Evolutionary conservation across 2,329 filamentous ascomycete species (phyloP).

Genomic region (Sclerotiophoma versabilis): DNA sequence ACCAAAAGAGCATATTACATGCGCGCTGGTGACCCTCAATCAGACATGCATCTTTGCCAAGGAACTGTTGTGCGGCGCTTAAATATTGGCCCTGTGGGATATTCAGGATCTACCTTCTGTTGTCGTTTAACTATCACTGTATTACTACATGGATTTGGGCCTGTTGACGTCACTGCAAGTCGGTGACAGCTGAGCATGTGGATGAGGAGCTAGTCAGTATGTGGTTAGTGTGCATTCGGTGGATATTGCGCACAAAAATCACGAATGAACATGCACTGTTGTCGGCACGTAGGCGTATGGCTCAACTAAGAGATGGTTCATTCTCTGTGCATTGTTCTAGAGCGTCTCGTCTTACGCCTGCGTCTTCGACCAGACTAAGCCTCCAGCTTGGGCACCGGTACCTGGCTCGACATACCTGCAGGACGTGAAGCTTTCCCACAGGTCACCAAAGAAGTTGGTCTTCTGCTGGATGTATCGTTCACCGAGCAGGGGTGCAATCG

Average conservation of each 20-base stretch:
- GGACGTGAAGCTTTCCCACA: constrained; percentile 33
- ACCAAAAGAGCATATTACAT: no score
- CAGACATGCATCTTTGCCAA: no score
- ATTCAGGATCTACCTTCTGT: no score
- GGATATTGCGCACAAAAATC: background rate
- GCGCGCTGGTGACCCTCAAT: no score
- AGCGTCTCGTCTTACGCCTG: constrained; percentile 2
- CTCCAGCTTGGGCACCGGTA: constrained; percentile 22
- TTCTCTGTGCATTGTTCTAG: background rate
- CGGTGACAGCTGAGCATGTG: no score
- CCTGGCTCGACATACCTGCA: constrained; percentile 35
- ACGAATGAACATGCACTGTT: background rate
- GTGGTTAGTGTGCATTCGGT: no score
- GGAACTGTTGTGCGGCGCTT: no score
- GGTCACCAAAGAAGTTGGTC: constrained; percentile 28
- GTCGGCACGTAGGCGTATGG: background rate
- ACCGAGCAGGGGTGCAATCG: constrained; percentile 33
- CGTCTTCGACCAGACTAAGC: constrained; percentile 23
- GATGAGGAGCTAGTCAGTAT: no score
- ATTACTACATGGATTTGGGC: no score
- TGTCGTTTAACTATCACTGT: no score
- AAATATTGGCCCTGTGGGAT: no score
- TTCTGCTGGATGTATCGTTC: constrained; percentile 33
- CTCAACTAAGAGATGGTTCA: background rate
- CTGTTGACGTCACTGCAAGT: no score